These are phyloP conservation scores for Odontarrhena argentea DNA, from an alignment of 345 rosid species.

Conservation along the genomic window DNA sequence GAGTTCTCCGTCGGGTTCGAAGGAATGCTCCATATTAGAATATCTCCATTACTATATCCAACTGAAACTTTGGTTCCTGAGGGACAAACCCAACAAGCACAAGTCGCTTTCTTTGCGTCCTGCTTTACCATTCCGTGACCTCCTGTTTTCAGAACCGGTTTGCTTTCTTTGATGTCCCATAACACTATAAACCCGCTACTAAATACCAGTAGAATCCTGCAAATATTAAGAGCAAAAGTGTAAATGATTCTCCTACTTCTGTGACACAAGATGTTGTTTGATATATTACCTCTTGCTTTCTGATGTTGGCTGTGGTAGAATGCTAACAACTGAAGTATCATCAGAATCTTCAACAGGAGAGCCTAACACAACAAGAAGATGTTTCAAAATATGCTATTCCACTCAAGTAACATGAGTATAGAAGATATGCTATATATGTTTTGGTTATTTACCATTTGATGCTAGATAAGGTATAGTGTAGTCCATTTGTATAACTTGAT, in stretches of 20 bases:
- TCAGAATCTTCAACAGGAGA: conserved; percentile 52
- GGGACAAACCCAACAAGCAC: conserved; percentile 91
- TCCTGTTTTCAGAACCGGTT: conserved; percentile 56
- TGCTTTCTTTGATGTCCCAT: conserved; percentile 83
- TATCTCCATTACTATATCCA: conserved; percentile 85
- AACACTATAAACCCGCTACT: conserved; percentile 65
- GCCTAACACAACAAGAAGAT: conserved; percentile 45
- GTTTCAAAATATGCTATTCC: neutral
- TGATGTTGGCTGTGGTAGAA: conserved; percentile 74
- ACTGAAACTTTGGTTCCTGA: conserved; percentile 76
- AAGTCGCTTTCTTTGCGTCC: conserved; percentile 63
- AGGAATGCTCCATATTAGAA: conserved; percentile 71
- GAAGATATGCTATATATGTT: neutral
- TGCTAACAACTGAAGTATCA: conserved; percentile 57
- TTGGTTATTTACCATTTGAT: conserved; percentile 58
- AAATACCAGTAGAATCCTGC: conserved; percentile 75
- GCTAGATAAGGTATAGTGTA: conserved; percentile 73
- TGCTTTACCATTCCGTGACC: conserved; percentile 57
- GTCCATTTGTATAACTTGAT: conserved; percentile 52
- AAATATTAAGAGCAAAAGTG: conserved; percentile 23
- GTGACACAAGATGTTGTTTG: neutral
- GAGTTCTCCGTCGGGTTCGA: conserved; percentile 45
- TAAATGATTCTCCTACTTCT: neutral
- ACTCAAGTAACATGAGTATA: neutral
- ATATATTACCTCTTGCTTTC: conserved; percentile 76